These are phyloP conservation scores for Spiromastix sp. DNA, from an alignment of 2,329 filamentous ascomycete genomes.

Conservation along the genomic window DNA sequence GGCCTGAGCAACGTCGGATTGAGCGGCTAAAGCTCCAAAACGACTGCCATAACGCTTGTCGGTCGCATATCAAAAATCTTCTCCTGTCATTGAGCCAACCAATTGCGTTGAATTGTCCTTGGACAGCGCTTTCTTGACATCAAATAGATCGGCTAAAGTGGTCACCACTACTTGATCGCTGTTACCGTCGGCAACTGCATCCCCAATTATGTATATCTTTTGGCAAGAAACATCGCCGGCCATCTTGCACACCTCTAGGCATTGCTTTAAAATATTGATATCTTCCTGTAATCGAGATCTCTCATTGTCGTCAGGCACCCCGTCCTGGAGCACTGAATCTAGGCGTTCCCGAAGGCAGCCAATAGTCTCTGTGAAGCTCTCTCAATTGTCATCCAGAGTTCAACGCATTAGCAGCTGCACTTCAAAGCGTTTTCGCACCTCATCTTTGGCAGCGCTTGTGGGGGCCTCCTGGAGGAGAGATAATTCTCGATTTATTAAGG, in stretches of 20 bases:
- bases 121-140: slow-evolving; percentile 28
- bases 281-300: slow-evolving; percentile 24
- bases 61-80: slow-evolving; percentile 14
- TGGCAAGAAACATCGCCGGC: slow-evolving; percentile 21
- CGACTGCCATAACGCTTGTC: slow-evolving; percentile 22
- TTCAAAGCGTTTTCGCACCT: slow-evolving; percentile 17
- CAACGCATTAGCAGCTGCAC: slow-evolving; percentile 23
- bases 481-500: slow-evolving; percentile 20
- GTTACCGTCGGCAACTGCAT: slow-evolving; percentile 27
- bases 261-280: slow-evolving; percentile 25
- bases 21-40: slow-evolving; percentile 13
- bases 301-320: slow-evolving; percentile 16
- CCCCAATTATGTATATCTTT: slow-evolving; percentile 27
- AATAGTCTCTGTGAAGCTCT: slow-evolving; percentile 23
- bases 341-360: slow-evolving; percentile 24
- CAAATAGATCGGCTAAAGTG: slow-evolving; percentile 33
- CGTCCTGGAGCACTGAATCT: slow-evolving; percentile 14
- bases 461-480: slow-evolving; percentile 12
- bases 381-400: slow-evolving; percentile 22
- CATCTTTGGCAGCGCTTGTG: slow-evolving; percentile 9
- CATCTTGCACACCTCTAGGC: slow-evolving; percentile 30
- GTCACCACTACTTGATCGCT: slow-evolving; percentile 34
- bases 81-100: slow-evolving; percentile 27
- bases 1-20: slow-evolving; percentile 6
- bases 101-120: slow-evolving; percentile 25